Evolutionary conservation across 1,284 basidiomycete species (phyloP).

Genomic region (Rhodotorula sp.): DNA sequence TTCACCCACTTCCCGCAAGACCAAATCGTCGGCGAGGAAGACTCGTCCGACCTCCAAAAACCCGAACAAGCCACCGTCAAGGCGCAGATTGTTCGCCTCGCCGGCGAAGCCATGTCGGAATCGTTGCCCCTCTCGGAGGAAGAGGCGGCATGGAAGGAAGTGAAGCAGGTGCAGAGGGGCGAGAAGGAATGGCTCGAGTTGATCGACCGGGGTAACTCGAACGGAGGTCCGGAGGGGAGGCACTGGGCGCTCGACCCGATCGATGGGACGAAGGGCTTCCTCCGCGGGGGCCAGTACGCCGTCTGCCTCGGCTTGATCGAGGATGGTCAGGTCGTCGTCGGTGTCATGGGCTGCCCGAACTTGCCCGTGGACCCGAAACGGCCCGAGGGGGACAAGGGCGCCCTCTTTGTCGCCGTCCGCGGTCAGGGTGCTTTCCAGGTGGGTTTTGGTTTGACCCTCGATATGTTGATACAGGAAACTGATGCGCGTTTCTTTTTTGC

Average conservation of each 20-base stretch:
- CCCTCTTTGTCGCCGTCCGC: slow-evolving; percentile 76
- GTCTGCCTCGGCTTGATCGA: slow-evolving; percentile 90
- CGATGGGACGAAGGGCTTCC: slow-evolving; percentile 91
- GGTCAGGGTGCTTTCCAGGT: slow-evolving; percentile 80
- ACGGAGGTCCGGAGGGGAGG: slow-evolving; percentile 73
- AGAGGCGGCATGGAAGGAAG: slow-evolving; percentile 52
- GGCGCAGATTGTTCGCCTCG: slow-evolving; percentile 68
- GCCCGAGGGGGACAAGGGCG: slow-evolving; percentile 66
- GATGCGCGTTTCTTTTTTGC: too few species aligned
- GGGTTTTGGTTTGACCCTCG: slow-evolving; percentile 18
- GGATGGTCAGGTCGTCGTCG: slow-evolving; percentile 77
- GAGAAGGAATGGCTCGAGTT: slow-evolving; percentile 62
- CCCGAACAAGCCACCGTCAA: slow-evolving; percentile 48
- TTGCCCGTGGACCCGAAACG: slow-evolving; percentile 61
- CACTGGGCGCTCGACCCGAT: slow-evolving; percentile 83
- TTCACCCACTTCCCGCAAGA: slow-evolving; percentile 74
- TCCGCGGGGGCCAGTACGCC: slow-evolving; percentile 94
- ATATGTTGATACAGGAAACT: too few species aligned
- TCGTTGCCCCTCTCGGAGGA: slow-evolving; percentile 47
- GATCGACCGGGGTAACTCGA: slow-evolving; percentile 79
- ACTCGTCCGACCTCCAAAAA: slow-evolving; percentile 71
- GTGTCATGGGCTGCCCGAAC: slow-evolving; percentile 95
- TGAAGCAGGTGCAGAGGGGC: slow-evolving; percentile 52
- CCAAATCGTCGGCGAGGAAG: slow-evolving; percentile 93
- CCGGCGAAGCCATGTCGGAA: slow-evolving; percentile 69